Evolutionary conservation across 2,329 filamentous ascomycete genomes (phyloP), one percentile per base, ranked within the genome.

Genomic region (Cryphonectria japonica): DNA sequence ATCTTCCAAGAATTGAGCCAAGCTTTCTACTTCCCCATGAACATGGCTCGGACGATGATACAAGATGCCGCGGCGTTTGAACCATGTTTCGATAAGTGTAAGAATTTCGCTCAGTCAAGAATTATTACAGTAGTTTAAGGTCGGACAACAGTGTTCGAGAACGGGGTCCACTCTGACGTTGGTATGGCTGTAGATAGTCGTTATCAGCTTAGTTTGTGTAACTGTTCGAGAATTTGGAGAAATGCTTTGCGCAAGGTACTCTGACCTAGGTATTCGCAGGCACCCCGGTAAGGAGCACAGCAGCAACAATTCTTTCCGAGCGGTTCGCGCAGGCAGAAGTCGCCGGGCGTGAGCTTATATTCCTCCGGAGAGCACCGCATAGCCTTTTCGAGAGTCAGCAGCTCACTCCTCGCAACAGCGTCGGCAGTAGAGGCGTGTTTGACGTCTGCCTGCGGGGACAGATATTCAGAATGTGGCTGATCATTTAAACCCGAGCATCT

Each of bases 261-360:
- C 29, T 13, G 59, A 61, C 59, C 59, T 61, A 19, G 16, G 13
- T 32, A 22, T 39, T 39, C 22, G 32, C 32, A 61, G 22, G 34
- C 32, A 61, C 16, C 32, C 32, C 59, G 8, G 22, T 19, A 8
- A 22, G 34, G 16, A 19, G 54, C 29, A 59, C 26, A 32, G 14
- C 54, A 34, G 54, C 54, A 59, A 7, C 54, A 14, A 14, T 59
- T 59, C 29, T 34, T 57, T 59, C 26, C 54, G 54, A 59, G 26
- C 54, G 29, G 54, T 32, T 59, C 26, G 54, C 14, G 54, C 54
- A 59, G 54, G 26, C 54, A 19, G 54, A 59, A 59, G 52, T 59
- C 54, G 54, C 54, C 29, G 29, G 13, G 13, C 29, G 29, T 59
- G 54, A 8, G 54, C 54, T 59, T 29, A 34, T 59, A 8, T 32